A percentile compares a stretch with the other conserved stretches of the same genome.
Conservation (phyloP, 2,329 filamentous ascomycete genomes). For the Talaromyces albobiverticillius region DNA sequence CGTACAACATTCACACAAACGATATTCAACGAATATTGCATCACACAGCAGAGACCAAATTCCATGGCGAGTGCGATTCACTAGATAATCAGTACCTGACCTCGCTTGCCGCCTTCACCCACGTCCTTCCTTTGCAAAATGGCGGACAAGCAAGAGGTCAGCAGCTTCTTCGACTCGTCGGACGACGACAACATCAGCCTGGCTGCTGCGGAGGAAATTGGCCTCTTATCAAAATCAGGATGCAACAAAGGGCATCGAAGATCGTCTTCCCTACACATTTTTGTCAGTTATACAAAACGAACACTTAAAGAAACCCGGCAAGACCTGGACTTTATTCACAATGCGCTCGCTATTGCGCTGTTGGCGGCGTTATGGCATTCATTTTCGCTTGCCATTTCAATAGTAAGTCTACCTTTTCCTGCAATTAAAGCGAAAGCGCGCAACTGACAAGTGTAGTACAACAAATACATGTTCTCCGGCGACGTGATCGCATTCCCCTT, state of each 20-base stretch:
- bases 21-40: too few relatives aligned
- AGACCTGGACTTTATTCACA: conserved; percentile 68
- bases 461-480: conserved; percentile 99
- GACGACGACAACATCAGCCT: conserved; percentile 11
- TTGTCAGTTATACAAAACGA: conserved; percentile 47
- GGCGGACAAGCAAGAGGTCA: conserved; percentile 13
- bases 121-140: conserved; percentile 1
- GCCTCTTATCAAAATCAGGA: conserved; percentile 4
- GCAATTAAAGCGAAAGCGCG: conserved; percentile 11
- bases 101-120: background rate
- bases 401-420: conserved; percentile 56
- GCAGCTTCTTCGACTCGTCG: conserved; percentile 12
- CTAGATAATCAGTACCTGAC: background rate
- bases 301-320: conserved; percentile 65
- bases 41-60: background rate
- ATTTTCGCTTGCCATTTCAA: conserved; percentile 88
- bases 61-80: background rate
- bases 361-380: conserved; percentile 86
- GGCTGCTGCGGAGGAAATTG: conserved; percentile 11
- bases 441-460: conserved; percentile 62
- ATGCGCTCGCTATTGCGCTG: conserved; percentile 66
- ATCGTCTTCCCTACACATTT: conserved; percentile 10
- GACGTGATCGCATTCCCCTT: conserved; percentile 85
- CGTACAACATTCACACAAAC: too few relatives aligned
- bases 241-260: conserved; percentile 1